These are phyloP conservation scores for Calonectria pteridis DNA, from an alignment of 2,329 filamentous ascomycete genomes.

Conservation along the genomic window DNA sequence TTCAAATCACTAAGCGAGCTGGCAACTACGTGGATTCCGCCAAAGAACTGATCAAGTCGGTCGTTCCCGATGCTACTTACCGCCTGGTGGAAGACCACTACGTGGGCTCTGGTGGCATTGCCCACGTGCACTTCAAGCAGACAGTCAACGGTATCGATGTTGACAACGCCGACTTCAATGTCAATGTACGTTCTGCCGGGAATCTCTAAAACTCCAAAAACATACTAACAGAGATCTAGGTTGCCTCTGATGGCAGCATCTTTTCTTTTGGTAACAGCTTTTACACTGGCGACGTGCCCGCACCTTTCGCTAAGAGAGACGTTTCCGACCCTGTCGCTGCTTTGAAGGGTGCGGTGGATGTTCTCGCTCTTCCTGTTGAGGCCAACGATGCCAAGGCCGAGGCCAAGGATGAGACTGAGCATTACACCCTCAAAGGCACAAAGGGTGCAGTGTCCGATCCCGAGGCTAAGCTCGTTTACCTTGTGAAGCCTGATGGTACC, in stretches of 20 bases:
- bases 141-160: conserved; percentile 69
- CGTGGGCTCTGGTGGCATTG: conserved; percentile 65
- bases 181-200: conserved; percentile 62
- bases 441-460: conserved; percentile 64
- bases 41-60: conserved; percentile 56
- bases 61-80: conserved; percentile 56
- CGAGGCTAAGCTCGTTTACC: conserved; percentile 67
- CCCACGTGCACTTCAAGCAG: conserved; percentile 71
- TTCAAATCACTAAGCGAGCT: conserved; percentile 41
- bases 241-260: conserved; percentile 64
- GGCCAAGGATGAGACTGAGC: conserved; percentile 42
- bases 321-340: conserved; percentile 58
- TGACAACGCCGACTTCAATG: conserved; percentile 71
- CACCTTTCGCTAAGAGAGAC: conserved; percentile 55
- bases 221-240: conserved; percentile 40
- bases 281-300: conserved; percentile 58
- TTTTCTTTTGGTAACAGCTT: conserved; percentile 69
- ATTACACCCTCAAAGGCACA: conserved; percentile 59
- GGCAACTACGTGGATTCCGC: conserved; percentile 58
- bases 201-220: rapidly evolving
- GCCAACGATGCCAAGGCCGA: conserved; percentile 43
- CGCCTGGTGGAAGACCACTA: conserved; percentile 66
- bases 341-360: conserved; percentile 54
- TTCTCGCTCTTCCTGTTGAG: conserved; percentile 50
- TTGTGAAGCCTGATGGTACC: conserved; percentile 60